Evolutionary conservation across 352 stramenopile genomes (phyloP).

Genomic region (Phytophthora aleatoria): DNA sequence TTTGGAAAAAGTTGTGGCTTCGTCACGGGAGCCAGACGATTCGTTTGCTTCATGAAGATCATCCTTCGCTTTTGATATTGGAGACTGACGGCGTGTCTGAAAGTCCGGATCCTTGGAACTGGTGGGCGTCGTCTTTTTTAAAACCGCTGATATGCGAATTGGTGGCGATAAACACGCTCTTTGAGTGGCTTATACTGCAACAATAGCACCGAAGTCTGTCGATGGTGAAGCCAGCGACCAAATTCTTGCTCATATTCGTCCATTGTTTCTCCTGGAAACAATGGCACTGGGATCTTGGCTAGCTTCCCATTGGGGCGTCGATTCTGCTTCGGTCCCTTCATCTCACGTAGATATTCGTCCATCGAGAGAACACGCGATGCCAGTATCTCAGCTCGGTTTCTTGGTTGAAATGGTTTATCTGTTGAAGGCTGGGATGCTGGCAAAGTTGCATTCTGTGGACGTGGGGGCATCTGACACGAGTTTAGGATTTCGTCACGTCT

Average conservation of each 20-base stretch:
- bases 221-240: slow-evolving; percentile 23
- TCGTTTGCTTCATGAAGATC: not conserved
- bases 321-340: slow-evolving; percentile 17
- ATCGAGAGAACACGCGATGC: slow-evolving; percentile 8
- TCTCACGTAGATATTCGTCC: slow-evolving; percentile 18
- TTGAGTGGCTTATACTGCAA: slow-evolving; percentile 17
- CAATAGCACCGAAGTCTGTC: slow-evolving; percentile 17
- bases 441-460: slow-evolving; percentile 3
- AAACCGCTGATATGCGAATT: slow-evolving; percentile 21
- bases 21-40: not conserved
- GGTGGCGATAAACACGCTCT: slow-evolving; percentile 28
- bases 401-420: not conserved
- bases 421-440: not conserved
- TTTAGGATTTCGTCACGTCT: slow-evolving; percentile 1
- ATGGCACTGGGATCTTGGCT: slow-evolving; percentile 23
- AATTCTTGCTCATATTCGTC: slow-evolving; percentile 26
- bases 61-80: not conserved
- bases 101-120: not conserved
- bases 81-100: not conserved
- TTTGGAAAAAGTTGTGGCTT: not conserved
- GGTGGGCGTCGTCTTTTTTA: not conserved
- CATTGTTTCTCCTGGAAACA: slow-evolving; percentile 27
- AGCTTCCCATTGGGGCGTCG: slow-evolving; percentile 10
- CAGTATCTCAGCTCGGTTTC: slow-evolving; percentile 24
- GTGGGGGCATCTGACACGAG: slow-evolving; percentile 16